Evolutionary conservation across 148 eudicot species (phyloP).

Genomic region (Dianthus caryophyllus): DNA sequence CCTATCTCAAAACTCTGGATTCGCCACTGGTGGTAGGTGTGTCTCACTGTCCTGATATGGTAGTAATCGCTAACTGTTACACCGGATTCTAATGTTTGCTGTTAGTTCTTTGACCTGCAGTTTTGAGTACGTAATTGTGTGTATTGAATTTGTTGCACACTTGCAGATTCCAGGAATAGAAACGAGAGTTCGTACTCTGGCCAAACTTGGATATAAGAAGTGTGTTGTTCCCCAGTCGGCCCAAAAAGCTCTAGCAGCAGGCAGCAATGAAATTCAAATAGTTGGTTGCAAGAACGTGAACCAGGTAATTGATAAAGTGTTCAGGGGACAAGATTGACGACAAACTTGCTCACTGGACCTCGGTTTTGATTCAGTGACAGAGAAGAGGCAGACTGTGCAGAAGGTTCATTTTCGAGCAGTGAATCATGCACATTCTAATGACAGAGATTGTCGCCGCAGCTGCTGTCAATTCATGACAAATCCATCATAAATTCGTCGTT

Average conservation of each 20-base stretch:
- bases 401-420: too few species aligned
- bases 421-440: too few species aligned
- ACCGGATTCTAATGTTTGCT: too few species aligned
- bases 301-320: slow-evolving; percentile 66
- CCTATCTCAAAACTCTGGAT: too few species aligned
- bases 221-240: slow-evolving; percentile 66
- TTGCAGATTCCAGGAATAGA: slow-evolving; percentile 82
- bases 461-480: too few species aligned
- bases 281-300: slow-evolving; percentile 75
- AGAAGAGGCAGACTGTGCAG: too few species aligned
- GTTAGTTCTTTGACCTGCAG: too few species aligned
- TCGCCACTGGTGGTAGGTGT: too few species aligned
- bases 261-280: slow-evolving; percentile 37
- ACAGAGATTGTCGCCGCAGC: too few species aligned
- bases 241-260: slow-evolving; percentile 38
- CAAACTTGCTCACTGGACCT: neutral
- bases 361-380: too few species aligned
- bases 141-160: neutral
- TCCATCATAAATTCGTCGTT: too few species aligned
- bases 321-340: slow-evolving; percentile 19
- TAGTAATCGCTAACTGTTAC: neutral
- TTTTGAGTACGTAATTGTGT: neutral
- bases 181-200: slow-evolving; percentile 66
- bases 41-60: neutral
- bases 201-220: slow-evolving; percentile 75